phyloP scores from a whole-genome alignment of 768 basidiomycete genomes.

The Omphalotus guepiniiformis region DNA sequence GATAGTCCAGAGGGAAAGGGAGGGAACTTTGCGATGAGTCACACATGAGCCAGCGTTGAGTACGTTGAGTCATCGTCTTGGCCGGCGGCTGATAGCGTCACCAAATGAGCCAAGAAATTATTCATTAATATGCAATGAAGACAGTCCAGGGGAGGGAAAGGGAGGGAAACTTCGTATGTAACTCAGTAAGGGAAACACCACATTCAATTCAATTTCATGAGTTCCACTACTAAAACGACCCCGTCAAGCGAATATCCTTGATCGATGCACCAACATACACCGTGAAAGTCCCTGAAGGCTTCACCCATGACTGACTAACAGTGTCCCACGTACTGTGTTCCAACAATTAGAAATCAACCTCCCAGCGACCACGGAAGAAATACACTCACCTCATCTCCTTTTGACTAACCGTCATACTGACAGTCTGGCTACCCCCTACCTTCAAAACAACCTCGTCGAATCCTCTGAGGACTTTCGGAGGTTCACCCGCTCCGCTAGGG shows the following conservation, averaged over 20 bases:
- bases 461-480: constrained; percentile 45
- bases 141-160: no score
- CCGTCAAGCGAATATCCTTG: constrained; percentile 40
- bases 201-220: no score
- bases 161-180: no score
- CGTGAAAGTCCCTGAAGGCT: constrained; percentile 46
- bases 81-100: no score
- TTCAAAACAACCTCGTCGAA: constrained; percentile 44
- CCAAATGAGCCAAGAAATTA: no score
- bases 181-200: no score
- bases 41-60: no score
- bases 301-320: constrained; percentile 43
- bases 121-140: no score
- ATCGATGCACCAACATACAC: constrained; percentile 53
- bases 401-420: constrained; percentile 32
- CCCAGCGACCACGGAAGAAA: not conserved
- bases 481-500: constrained; percentile 42
- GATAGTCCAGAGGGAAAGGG: no score
- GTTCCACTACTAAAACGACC: constrained; percentile 16
- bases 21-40: no score
- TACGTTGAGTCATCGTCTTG: no score
- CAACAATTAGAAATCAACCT: not conserved
- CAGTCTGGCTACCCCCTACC: constrained; percentile 30
- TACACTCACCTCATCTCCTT: constrained; percentile 42
- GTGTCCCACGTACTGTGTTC: constrained; percentile 48